Evolutionary conservation across 805 yeast species (phyloP).

Genomic region (Suhomyces vadensis): DNA sequence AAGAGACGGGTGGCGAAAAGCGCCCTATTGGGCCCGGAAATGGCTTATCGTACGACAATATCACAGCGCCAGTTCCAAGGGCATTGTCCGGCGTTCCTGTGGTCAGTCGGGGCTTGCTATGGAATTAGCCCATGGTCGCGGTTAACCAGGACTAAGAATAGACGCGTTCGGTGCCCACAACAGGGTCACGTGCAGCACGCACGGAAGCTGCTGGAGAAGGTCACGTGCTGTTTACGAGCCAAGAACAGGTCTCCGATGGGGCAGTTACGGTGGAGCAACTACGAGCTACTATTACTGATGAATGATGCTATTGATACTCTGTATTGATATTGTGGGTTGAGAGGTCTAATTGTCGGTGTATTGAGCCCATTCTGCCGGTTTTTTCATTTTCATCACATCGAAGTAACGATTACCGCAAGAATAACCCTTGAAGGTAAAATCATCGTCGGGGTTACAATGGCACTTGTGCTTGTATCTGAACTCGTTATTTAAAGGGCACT

Average conservation of each 20-base stretch:
- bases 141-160: not conserved
- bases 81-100: too few species aligned
- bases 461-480: constrained; percentile 63
- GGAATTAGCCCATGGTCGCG: too few species aligned
- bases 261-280: too few species aligned
- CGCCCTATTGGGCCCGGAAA: too few species aligned
- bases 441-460: constrained; percentile 68
- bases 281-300: too few species aligned
- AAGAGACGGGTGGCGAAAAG: not conserved
- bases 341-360: constrained; percentile 1
- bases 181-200: not conserved
- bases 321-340: too few species aligned
- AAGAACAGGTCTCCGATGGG: not conserved
- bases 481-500: constrained; percentile 70
- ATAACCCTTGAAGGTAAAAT: constrained; percentile 64
- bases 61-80: too few species aligned
- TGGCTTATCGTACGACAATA: too few species aligned
- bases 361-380: constrained; percentile 32
- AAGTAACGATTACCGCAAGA: constrained; percentile 34
- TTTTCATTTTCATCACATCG: constrained; percentile 30
- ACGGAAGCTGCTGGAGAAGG: constrained; percentile 1
- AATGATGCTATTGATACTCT: too few species aligned
- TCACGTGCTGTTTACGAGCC: not conserved
- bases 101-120: too few species aligned
- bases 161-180: not conserved